Conservation (phyloP, 805 yeast species). For the Ogataea parapolymorpha region DNA sequence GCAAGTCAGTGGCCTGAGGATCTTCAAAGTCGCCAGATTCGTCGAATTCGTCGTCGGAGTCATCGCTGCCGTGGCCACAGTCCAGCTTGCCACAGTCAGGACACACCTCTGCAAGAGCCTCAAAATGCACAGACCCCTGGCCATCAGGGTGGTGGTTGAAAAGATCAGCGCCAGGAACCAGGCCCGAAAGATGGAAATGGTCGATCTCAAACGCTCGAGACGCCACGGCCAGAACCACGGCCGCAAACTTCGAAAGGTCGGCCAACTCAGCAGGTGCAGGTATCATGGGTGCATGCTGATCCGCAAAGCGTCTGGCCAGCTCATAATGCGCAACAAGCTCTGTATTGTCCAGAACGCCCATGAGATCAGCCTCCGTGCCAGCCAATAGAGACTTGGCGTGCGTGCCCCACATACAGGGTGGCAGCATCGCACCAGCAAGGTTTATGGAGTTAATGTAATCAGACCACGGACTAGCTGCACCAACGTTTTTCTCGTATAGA, state of each 20-base stretch:
- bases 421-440: slow-evolving; percentile 36
- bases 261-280: slow-evolving; percentile 38
- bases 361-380: slow-evolving; percentile 60
- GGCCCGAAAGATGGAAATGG: slow-evolving; percentile 63
- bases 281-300: slow-evolving; percentile 26
- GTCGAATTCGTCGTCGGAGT: slow-evolving; percentile 5
- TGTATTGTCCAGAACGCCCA: slow-evolving; percentile 53
- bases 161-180: slow-evolving; percentile 90
- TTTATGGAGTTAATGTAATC: slow-evolving; percentile 57
- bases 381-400: slow-evolving; percentile 43
- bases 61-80: slow-evolving; percentile 31
- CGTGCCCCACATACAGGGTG: slow-evolving; percentile 66
- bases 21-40: neutral
- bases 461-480: slow-evolving; percentile 76
- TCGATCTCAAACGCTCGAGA: slow-evolving; percentile 84
- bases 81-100: slow-evolving; percentile 31
- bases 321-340: slow-evolving; percentile 41
- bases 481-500: slow-evolving; percentile 62
- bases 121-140: slow-evolving; percentile 66
- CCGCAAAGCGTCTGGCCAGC: slow-evolving; percentile 43
- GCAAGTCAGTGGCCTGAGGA: neutral
- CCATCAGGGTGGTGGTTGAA: slow-evolving; percentile 66
- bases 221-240: slow-evolving; percentile 57
- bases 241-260: slow-evolving; percentile 43
- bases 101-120: slow-evolving; percentile 41